These are phyloP conservation scores for Amanita molliuscula DNA, from an alignment of 768 basidiomycete species.

Conservation along the genomic window DNA sequence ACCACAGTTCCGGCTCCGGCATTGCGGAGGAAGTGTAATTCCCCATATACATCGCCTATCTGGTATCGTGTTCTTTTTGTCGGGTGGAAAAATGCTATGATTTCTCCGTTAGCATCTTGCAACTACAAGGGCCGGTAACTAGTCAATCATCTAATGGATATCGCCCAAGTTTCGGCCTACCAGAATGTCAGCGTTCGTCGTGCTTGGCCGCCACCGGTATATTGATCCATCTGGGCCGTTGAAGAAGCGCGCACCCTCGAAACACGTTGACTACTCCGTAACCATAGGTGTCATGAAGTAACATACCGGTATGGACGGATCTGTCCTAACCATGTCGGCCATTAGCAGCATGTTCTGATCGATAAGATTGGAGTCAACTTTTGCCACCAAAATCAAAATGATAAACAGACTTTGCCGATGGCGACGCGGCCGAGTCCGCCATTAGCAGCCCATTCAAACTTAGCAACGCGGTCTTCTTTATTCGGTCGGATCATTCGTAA, in stretches of 20 bases:
- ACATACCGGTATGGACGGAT: conserved; percentile 51
- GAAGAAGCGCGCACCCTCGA: conserved; percentile 57
- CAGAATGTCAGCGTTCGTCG: conserved; percentile 45
- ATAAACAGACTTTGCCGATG: conserved; percentile 62
- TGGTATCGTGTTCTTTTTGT: conserved; percentile 73
- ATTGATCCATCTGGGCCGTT: conserved; percentile 74
- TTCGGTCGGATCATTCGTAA: conserved; percentile 75
- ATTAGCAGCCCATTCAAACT: conserved; percentile 77
- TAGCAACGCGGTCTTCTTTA: conserved; percentile 83
- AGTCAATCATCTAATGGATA: conserved; percentile 9
- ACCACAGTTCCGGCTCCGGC: conserved; percentile 81
- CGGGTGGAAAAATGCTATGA: conserved; percentile 75
- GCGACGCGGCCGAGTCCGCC: conserved; percentile 78
- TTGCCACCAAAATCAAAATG: conserved; percentile 10
- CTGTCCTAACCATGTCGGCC: conserved; percentile 71
- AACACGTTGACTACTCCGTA: conserved; percentile 1
- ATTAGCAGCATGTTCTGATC: conserved; percentile 66
- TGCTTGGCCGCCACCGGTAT: conserved; percentile 73
- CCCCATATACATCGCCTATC: conserved; percentile 79
- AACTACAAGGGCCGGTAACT: conserved; percentile 33
- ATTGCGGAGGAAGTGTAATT: conserved; percentile 71
- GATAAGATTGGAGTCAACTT: conserved; percentile 18
- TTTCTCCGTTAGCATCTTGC: conserved; percentile 55
- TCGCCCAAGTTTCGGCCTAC: conserved; percentile 23
- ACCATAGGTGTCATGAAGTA: neutral